Percentiles rank a stretch among this genome's conserved stretches.
Evolutionary conservation across 805 yeast species (phyloP).

Genomic region (Sugiyamaella boreocaroliniensis): DNA sequence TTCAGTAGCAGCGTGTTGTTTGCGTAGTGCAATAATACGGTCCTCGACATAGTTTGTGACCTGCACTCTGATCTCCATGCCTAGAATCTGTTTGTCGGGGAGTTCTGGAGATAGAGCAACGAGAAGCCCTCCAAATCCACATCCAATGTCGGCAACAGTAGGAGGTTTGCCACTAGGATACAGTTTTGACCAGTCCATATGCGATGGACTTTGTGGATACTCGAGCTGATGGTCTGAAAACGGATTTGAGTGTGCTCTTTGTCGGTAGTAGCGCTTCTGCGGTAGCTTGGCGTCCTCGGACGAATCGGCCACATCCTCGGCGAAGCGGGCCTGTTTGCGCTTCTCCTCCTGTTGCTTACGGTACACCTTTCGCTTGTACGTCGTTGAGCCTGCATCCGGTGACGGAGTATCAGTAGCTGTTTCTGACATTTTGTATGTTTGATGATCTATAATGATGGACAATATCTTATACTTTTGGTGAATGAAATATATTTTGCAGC

Average conservation of each 20-base stretch:
- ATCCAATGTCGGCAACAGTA: constrained; percentile 86
- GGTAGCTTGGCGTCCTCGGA: constrained; percentile 44
- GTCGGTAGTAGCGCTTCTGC: constrained; percentile 75
- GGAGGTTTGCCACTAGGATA: constrained; percentile 63
- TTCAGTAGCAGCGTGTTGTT: constrained; percentile 35
- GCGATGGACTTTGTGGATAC: constrained; percentile 73
- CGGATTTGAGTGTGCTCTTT: constrained; percentile 96
- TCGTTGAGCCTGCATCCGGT: not conserved
- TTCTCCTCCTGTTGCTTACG: constrained; percentile 42
- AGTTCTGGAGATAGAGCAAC: constrained; percentile 72
- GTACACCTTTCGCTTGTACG: constrained; percentile 31
- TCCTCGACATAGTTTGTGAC: constrained; percentile 97
- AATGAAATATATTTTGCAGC: too few relatives aligned
- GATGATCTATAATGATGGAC: not conserved
- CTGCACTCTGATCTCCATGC: constrained; percentile 97
- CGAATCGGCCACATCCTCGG: constrained; percentile 22
- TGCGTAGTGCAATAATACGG: constrained; percentile 81
- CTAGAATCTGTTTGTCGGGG: constrained; percentile 69
- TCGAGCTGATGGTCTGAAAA: constrained; percentile 91
- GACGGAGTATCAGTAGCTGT: not conserved
- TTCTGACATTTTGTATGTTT: not conserved
- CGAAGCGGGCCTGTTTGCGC: constrained; percentile 41
- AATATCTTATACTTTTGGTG: too few relatives aligned
- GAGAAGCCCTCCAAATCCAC: constrained; percentile 93
- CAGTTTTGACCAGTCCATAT: constrained; percentile 79